Percentiles rank a stretch among this genome's conserved stretches.
phyloP scores from a whole-genome alignment of 1,284 basidiomycete species.

The Heterobasidion annosum region DNA sequence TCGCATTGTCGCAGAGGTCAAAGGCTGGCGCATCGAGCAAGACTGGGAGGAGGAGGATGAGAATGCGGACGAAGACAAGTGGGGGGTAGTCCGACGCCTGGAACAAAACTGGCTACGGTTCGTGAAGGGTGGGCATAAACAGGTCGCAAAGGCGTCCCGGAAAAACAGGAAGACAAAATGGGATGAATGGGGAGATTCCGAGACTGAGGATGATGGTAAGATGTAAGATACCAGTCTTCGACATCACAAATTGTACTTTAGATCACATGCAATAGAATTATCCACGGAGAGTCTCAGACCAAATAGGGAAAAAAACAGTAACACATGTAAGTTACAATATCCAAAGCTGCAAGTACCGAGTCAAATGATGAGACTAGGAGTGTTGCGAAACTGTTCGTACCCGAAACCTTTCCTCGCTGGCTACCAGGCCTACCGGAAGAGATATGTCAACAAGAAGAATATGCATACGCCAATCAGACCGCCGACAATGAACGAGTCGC shows the following conservation, averaged over 20 bases:
- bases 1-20: conserved; percentile 47
- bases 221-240: neutral
- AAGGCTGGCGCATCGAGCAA: conserved; percentile 58
- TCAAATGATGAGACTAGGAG: neutral
- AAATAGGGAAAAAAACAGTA: no score
- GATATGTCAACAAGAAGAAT: conserved; percentile 72
- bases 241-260: neutral
- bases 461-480: conserved; percentile 80
- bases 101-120: conserved; percentile 64
- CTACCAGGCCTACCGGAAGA: conserved; percentile 22
- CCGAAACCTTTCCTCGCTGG: neutral
- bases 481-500: conserved; percentile 89
- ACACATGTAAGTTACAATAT: neutral
- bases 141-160: neutral
- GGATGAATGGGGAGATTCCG: conserved; percentile 8
- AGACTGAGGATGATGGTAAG: conserved; percentile 7
- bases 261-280: neutral
- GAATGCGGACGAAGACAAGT: conserved; percentile 21
- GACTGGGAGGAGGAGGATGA: conserved; percentile 32
- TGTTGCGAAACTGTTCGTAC: neutral
- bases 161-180: conserved; percentile 6
- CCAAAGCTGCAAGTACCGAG: neutral
- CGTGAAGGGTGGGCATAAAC: conserved; percentile 32
- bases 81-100: conserved; percentile 57
- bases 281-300: no score